Evolutionary conservation across 2,329 filamentous ascomycete genomes (phyloP).

Genomic region (Akanthomyces lecanii): DNA sequence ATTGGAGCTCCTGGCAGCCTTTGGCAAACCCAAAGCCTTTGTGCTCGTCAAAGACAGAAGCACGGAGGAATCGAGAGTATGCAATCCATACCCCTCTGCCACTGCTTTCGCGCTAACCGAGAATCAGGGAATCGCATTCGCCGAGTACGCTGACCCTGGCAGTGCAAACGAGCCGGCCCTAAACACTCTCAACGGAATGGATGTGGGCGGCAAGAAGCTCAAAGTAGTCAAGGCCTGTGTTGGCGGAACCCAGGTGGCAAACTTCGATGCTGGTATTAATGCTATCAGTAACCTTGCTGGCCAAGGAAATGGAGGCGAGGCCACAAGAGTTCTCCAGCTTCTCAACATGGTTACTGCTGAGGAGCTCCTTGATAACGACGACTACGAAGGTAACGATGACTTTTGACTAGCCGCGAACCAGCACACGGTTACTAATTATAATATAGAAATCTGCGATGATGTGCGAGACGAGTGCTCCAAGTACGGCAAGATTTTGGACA

Average conservation of each 20-base stretch:
- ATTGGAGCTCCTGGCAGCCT: conserved; percentile 81
- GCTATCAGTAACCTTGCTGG: conserved; percentile 97
- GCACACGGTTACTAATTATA: conserved; percentile 30
- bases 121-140: conserved; percentile 84
- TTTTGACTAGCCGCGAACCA: background rate
- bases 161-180: conserved; percentile 75
- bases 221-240: conserved; percentile 88
- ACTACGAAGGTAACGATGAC: conserved; percentile 74
- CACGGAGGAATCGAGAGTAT: conserved; percentile 82
- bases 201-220: conserved; percentile 79
- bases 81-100: conserved; percentile 28
- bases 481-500: conserved; percentile 76
- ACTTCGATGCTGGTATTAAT: conserved; percentile 91
- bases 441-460: conserved; percentile 88
- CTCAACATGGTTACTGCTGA: conserved; percentile 98
- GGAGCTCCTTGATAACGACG: conserved; percentile 87
- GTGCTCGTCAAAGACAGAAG: conserved; percentile 80
- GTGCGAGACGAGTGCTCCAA: conserved; percentile 90
- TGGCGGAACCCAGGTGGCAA: conserved; percentile 86
- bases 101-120: conserved; percentile 27
- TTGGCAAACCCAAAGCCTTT: conserved; percentile 91
- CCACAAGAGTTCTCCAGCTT: conserved; percentile 80
- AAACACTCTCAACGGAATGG: conserved; percentile 88
- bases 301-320: conserved; percentile 74
- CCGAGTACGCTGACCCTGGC: conserved; percentile 78